These are phyloP conservation scores for Penicillium sp. DNA, from an alignment of 2,329 filamentous ascomycete genomes.

Conservation along the genomic window DNA sequence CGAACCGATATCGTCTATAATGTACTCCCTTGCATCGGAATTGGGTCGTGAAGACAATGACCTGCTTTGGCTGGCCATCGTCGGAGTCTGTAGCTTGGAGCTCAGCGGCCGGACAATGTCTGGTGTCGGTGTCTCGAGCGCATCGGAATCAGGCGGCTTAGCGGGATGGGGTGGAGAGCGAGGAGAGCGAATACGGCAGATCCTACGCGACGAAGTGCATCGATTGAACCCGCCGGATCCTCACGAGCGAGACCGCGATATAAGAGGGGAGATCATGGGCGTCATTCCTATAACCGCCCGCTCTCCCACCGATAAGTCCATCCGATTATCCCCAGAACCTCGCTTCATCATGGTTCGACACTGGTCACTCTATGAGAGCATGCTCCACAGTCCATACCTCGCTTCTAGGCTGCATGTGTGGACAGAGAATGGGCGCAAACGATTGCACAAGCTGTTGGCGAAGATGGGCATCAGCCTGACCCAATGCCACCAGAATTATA, in stretches of 20 bases:
- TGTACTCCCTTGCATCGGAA: slow-evolving; percentile 93
- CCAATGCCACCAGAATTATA: slow-evolving; percentile 94
- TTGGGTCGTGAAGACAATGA: slow-evolving; percentile 97
- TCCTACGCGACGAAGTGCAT: slow-evolving; percentile 90
- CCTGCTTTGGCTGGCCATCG: slow-evolving; percentile 90
- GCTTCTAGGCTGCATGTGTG: slow-evolving; percentile 91
- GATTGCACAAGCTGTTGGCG: slow-evolving; percentile 89
- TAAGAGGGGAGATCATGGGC: slow-evolving; percentile 71
- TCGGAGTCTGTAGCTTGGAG: slow-evolving; percentile 93
- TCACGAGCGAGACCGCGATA: slow-evolving; percentile 63
- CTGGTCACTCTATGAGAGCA: slow-evolving; percentile 97
- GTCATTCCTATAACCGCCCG: slow-evolving; percentile 87
- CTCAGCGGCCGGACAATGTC: slow-evolving; percentile 85
- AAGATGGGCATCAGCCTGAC: slow-evolving; percentile 97
- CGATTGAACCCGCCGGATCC: slow-evolving; percentile 82
- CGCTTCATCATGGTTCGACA: slow-evolving; percentile 90
- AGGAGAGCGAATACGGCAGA: slow-evolving; percentile 80
- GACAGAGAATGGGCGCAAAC: slow-evolving; percentile 86
- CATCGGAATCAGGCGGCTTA: slow-evolving; percentile 57
- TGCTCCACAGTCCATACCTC: slow-evolving; percentile 95
- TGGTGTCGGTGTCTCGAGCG: slow-evolving; percentile 69
- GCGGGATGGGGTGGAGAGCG: slow-evolving; percentile 81
- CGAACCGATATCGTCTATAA: slow-evolving; percentile 90
- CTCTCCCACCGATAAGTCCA: slow-evolving; percentile 88
- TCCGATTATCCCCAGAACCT: slow-evolving; percentile 90